These are phyloP conservation scores for Ascoidea rubescens DNA, from an alignment of 805 yeast species.

Conservation along the genomic window DNA sequence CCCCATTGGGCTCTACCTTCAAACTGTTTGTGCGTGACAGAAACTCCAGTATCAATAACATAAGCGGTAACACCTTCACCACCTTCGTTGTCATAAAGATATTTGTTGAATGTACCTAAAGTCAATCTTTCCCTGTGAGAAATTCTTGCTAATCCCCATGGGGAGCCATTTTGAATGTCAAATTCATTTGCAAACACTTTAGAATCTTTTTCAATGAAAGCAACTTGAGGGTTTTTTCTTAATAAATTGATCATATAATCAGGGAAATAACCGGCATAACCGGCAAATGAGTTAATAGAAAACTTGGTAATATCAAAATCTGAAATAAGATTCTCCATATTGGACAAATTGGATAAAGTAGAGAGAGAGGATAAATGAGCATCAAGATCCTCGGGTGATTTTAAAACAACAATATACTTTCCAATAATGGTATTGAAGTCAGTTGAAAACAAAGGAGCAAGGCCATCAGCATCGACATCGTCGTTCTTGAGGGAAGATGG, in stretches of 20 bases:
- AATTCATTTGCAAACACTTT: conserved; percentile 50
- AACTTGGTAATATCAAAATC: conserved; percentile 27
- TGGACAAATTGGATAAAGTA: background rate
- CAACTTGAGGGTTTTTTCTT: conserved; percentile 49
- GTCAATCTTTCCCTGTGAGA: conserved; percentile 67
- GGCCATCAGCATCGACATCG: conserved; percentile 11
- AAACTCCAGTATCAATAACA: conserved; percentile 83
- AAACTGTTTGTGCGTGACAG: conserved; percentile 62
- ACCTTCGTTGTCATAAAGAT: conserved; percentile 55
- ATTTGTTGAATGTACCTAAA: conserved; percentile 58
- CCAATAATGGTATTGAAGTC: conserved; percentile 41
- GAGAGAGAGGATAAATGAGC: conserved; percentile 52
- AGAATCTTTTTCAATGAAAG: conserved; percentile 57
- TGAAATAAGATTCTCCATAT: conserved; percentile 23
- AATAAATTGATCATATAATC: conserved; percentile 62
- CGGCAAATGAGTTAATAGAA: conserved; percentile 36
- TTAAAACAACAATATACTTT: conserved; percentile 79
- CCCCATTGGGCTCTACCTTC: conserved; percentile 83
- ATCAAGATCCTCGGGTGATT: conserved; percentile 40
- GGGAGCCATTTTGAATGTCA: conserved; percentile 68
- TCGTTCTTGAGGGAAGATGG: conserved; percentile 3
- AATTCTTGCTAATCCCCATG: conserved; percentile 90
- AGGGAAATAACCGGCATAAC: conserved; percentile 80
- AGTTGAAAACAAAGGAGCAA: conserved; percentile 35
- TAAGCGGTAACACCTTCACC: conserved; percentile 82